Base-by-base conservation (phyloP, 163 green algal genomes). In the Trebouxiophyceae sp. region DNA sequence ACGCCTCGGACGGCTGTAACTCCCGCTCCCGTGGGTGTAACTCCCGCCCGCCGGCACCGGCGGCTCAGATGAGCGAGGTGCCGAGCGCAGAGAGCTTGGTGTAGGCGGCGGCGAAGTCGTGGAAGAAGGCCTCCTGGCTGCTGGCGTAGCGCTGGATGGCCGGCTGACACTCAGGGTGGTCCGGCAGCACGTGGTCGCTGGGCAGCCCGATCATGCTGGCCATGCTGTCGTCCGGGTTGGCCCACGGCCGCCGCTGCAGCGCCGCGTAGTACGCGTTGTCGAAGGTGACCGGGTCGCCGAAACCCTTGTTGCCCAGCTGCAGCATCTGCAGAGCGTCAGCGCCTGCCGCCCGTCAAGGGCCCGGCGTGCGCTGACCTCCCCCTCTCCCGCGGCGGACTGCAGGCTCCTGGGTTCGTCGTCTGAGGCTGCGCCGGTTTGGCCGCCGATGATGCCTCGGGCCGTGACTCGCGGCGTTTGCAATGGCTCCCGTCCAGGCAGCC, bases 241-340 rank as follows among this genome's bases (percentile, higher is more conserved):
- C 61, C 89, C 91, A 97, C 4, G 89, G 89, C 67, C 80, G 81
- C 12, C 72, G 33, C 63, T 95, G 75, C 58, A 97, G 78, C 4
- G 75, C 76, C 39, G 66, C 87, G 77, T 86, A 97, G 78, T 97
- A 97, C 0, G 68, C 71, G 67, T 95, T 96, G 79, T 96, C 89
- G 84, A 97, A 97, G 12, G 75, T 86, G 7, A 84, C 45, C 19
- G 90, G 81, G 58, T 93, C 87, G 2, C 67, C 67, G 61, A 68
- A 74, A 3, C 67, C 67, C 47, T 74, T 74, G 39, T 54, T 68
- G 23, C 67, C 67, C 24, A 74, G 54, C 67, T 74, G 61, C 61
- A 74, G 7, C n/a, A 28, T n/a, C n/a, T n/a, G n/a, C n/a, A 54
- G 44, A 54, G 44, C 12, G 12, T 54, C 44, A 54, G 44, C n/a